phyloP scores from a whole-genome alignment of 257 asterid species.

The Salvia miltiorrhiza region DNA sequence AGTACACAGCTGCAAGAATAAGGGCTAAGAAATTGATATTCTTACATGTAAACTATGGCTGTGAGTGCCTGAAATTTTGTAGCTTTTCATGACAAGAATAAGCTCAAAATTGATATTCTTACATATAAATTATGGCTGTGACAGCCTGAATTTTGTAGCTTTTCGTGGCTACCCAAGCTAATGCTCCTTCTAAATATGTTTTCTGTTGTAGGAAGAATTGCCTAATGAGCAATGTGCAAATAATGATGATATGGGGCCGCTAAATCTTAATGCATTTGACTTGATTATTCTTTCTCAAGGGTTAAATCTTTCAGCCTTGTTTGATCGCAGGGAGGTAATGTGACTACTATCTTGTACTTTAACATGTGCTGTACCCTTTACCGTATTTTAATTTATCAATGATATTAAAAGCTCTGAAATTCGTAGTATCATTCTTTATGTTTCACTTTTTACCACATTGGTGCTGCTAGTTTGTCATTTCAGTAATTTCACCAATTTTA shows the following conservation, averaged over 20 bases:
- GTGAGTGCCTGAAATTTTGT: not conserved
- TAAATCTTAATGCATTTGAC: conserved; percentile 92
- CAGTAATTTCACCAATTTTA: not conserved
- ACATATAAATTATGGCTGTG: not conserved
- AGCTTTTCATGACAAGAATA: not conserved
- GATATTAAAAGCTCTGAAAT: not conserved
- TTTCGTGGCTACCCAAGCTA: not conserved
- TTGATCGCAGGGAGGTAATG: conserved; percentile 82
- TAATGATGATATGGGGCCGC: conserved; percentile 74
- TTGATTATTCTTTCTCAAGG: conserved; percentile 96
- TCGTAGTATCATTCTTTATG: not conserved
- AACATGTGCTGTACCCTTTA: not conserved
- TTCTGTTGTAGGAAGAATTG: conserved; percentile 56
- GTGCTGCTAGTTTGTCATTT: not conserved
- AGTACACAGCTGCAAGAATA: not conserved
- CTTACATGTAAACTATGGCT: not conserved
- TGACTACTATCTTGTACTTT: not conserved
- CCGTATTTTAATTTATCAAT: not conserved
- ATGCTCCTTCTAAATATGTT: not conserved
- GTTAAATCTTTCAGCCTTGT: conserved; percentile 75
- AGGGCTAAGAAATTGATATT: not conserved
- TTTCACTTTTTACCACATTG: not conserved
- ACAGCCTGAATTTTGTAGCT: not conserved
- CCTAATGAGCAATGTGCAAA: conserved; percentile 49
- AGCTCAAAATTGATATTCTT: not conserved